Conservation (phyloP, 108 stramenopile genomes). For the Fistulifera pelliculosa region DNA sequence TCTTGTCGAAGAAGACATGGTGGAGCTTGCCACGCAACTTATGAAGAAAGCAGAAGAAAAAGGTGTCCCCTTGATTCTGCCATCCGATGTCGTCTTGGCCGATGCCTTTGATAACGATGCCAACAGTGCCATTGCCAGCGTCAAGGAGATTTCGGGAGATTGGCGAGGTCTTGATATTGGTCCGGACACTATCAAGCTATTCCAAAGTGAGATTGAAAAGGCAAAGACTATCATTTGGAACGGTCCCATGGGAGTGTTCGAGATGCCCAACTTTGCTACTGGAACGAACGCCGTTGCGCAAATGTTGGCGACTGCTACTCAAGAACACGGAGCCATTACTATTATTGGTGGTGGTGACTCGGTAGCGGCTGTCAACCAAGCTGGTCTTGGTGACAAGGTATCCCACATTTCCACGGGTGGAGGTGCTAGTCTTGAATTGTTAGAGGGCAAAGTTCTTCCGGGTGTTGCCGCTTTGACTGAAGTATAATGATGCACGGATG, state of each 20-base stretch:
- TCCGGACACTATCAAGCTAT: slow-evolving; percentile 75
- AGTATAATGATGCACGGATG: slow-evolving; percentile 27
- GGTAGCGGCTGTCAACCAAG: slow-evolving; percentile 92
- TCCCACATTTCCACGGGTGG: slow-evolving; percentile 94
- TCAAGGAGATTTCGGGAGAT: slow-evolving; percentile 81
- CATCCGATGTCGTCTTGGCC: slow-evolving; percentile 88
- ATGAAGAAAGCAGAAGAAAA: slow-evolving; percentile 93
- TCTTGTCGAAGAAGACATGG: slow-evolving; percentile 88
- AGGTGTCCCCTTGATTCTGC: slow-evolving; percentile 91
- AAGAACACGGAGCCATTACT: slow-evolving; percentile 76
- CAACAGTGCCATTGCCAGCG: slow-evolving; percentile 65
- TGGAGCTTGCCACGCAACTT: slow-evolving; percentile 79
- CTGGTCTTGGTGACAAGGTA: slow-evolving; percentile 85
- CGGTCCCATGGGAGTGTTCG: slow-evolving; percentile 92
- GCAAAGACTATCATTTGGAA: slow-evolving; percentile 95
- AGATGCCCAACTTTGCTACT: slow-evolving; percentile 86
- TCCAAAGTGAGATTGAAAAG: slow-evolving; percentile 65
- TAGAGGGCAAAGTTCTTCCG: slow-evolving; percentile 96
- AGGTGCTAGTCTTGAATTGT: slow-evolving; percentile 92
- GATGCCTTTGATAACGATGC: slow-evolving; percentile 88
- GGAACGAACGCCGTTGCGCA: slow-evolving; percentile 86
- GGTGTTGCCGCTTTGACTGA: slow-evolving; percentile 84
- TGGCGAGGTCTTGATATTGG: slow-evolving; percentile 99
- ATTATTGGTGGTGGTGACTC: slow-evolving; percentile 97
- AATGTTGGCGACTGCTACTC: slow-evolving; percentile 87